Evolutionary conservation across 2,329 filamentous ascomycete species (phyloP).

Genomic region (Westerdykella aurantiaca): DNA sequence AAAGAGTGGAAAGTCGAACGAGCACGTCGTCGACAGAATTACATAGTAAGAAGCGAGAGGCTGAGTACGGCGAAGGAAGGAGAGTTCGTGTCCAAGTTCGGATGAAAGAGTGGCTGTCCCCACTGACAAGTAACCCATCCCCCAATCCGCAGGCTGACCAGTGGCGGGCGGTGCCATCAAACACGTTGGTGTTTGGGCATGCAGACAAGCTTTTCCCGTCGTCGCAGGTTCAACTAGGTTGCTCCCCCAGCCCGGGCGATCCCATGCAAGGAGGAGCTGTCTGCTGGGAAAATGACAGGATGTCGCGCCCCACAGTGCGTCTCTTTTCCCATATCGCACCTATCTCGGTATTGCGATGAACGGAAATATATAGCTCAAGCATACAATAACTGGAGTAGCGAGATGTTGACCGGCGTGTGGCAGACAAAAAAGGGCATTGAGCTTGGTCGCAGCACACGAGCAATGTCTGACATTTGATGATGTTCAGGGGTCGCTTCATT

Average conservation of each 20-base stretch:
- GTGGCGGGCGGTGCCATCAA: conserved; percentile 25
- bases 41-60: conserved; percentile 1
- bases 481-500: conserved; percentile 4
- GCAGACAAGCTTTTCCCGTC: conserved; percentile 18
- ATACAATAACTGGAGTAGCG: background rate
- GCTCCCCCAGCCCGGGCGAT: conserved; percentile 2
- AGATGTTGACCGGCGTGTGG: too few relatives aligned
- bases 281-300: conserved; percentile 13
- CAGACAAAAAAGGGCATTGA: background rate
- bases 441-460: background rate
- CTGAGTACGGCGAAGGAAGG: conserved; percentile 13
- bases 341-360: background rate
- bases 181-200: conserved; percentile 34
- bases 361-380: conserved; percentile 3
- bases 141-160: conserved; percentile 28
- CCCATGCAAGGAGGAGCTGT: conserved; percentile 9
- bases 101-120: conserved; percentile 27
- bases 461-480: background rate
- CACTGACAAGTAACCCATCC: conserved; percentile 16
- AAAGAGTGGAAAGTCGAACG: background rate
- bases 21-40: conserved; percentile 6
- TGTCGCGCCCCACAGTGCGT: conserved; percentile 8
- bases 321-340: conserved; percentile 1
- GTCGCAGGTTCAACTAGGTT: conserved; percentile 15
- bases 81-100: conserved; percentile 15